Evolutionary conservation across 768 basidiomycete species (phyloP).

Genomic region (Amanita subjunquillea): DNA sequence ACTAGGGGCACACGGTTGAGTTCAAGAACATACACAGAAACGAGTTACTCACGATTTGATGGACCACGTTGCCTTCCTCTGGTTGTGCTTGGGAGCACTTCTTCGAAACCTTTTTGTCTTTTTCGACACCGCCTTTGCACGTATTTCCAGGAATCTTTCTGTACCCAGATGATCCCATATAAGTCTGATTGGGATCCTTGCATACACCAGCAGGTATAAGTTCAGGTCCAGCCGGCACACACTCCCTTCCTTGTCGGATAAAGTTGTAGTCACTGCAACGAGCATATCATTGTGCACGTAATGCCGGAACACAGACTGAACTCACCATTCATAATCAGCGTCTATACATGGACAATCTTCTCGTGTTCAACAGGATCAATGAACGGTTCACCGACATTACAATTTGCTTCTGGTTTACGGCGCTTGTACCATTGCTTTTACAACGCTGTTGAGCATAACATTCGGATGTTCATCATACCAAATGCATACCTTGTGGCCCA

Average conservation of each 20-base stretch:
- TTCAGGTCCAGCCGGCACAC: constrained; percentile 83
- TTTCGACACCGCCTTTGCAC: constrained; percentile 61
- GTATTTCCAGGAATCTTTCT: constrained; percentile 89
- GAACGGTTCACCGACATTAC: constrained; percentile 89
- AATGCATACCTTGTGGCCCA: constrained; percentile 79
- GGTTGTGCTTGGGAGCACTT: constrained; percentile 78
- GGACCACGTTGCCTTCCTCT: constrained; percentile 63
- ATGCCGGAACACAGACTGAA: background rate
- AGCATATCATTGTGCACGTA: background rate
- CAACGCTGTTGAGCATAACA: background rate
- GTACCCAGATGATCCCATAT: constrained; percentile 86
- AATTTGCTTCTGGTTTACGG: constrained; percentile 72
- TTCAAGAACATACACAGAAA: background rate
- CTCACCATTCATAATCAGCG: constrained; percentile 89
- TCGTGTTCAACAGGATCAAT: constrained; percentile 76
- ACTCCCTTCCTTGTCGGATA: constrained; percentile 60
- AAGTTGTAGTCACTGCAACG: constrained; percentile 78
- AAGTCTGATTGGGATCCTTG: constrained; percentile 43
- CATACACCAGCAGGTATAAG: constrained; percentile 75
- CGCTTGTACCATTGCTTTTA: constrained; percentile 87
- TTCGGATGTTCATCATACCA: background rate
- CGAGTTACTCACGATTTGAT: constrained; percentile 50
- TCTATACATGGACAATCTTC: constrained; percentile 73
- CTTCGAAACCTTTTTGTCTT: constrained; percentile 65
- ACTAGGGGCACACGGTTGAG: constrained; percentile 26